Base-by-base conservation (phyloP, 2,329 filamentous ascomycete genomes). In the Delphinella strobiligena region DNA sequence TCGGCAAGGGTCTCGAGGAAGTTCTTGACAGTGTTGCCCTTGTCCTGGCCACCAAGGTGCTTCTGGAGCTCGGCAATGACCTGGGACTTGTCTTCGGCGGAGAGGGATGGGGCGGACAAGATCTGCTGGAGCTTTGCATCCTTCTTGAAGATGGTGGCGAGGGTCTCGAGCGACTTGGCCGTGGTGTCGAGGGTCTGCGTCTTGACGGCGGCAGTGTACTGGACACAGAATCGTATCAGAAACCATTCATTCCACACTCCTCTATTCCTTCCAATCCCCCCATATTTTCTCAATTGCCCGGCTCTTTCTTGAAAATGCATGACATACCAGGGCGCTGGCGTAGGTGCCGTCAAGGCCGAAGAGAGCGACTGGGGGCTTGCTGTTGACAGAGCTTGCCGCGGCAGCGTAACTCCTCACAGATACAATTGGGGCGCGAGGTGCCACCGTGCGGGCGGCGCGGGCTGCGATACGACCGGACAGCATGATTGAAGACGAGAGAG, bases 331-430 rank as follows among this genome's bases (percentile, higher is more conserved):
- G 71, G 91, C 91, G 70, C 82, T 87, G 63, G 91, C 91, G 71
- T 98, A 98, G 62, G 89, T 96, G 67, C 91, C 91, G 68, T 96
- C 91, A 61, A 98, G 71, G 55, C 91, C 91, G 68, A 86, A 98
- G 60, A 98, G 77, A 56, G 88, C 76, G 61, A 95, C 73, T 53
- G 91, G 91, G 56, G 89, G 79, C 74, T 84, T 88, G 63, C 78
- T 77, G 62, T 77, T 68, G 57, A 72, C 63, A 53, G 76, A 62
- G 57, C 75, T 70, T 47, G 62, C 55, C 56, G 75, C 66, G 47
- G 74, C 68, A 58, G 86, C 86, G 67, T 86, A 95, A 64, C 75
- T 77, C 64, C 88, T 81, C 65, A 77, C 67, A 57, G 75, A 72
- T 57, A 69, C 62, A 58, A 74, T 64, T 55, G 71, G 63, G 58